Evolutionary conservation across 169 alveolate species (phyloP).

Genomic region (Plasmodium relictum): DNA sequence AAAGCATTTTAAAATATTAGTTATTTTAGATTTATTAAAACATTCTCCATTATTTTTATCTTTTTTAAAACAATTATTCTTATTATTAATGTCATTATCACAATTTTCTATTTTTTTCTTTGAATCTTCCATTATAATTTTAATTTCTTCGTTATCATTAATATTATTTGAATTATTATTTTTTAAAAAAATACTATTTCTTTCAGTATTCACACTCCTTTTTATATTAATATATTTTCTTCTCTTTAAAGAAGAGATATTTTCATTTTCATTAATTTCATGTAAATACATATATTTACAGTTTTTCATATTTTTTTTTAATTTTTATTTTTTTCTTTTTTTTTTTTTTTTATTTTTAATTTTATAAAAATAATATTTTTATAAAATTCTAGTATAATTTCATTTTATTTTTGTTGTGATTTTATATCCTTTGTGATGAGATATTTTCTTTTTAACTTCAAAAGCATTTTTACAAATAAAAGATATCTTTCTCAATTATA

Average conservation of each 20-base stretch:
- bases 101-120: neutral
- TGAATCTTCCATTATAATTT: neutral
- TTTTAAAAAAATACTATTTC: neutral
- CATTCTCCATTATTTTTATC: constrained; percentile 2
- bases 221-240: neutral
- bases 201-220: neutral
- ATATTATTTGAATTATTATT: neutral
- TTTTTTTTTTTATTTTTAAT: neutral
- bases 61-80: neutral
- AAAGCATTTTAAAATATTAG: constrained; percentile 10
- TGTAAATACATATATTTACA: neutral
- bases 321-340: neutral
- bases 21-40: neutral
- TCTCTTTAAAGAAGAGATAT: neutral
- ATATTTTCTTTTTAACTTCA: neutral
- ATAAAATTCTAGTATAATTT: neutral
- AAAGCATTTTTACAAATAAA: neutral
- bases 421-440: neutral
- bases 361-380: neutral
- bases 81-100: neutral
- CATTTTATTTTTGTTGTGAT: no score
- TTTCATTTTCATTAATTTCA: neutral
- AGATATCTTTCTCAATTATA: no score
- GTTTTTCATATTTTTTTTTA: neutral
- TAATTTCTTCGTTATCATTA: neutral